Evolutionary conservation across 2,329 filamentous ascomycete genomes (phyloP), one percentile per base, ranked within the genome.

Genomic region (Corniculantispora saksenae): DNA sequence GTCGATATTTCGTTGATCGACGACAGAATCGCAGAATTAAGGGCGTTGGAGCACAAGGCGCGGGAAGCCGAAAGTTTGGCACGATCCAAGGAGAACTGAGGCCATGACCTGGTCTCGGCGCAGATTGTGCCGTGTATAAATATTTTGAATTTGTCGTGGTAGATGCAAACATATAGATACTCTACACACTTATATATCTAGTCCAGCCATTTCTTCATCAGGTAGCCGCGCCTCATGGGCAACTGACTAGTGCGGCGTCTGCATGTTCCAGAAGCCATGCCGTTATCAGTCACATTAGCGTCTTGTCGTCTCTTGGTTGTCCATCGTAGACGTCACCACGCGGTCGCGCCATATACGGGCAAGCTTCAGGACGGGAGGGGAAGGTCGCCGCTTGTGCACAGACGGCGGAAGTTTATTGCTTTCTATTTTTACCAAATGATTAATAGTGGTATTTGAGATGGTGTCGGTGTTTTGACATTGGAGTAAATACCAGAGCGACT

Each of bases 1-100:
- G 90, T 86, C 1, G 90, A 94, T 67, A 93, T 95, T 75, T 88
- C 91, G 0, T 76, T 95, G 6, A 82, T 94, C 43, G 91, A 95
- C 71, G 92, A 94, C 62, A 88, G 87, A 72, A 91, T 95, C 69
- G 84, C 73, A 1, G 75, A 77, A 53, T 61, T 82, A 23, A 68
- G 70, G 62, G 64, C 66, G 66, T 8, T 56, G 27, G 61, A 66
- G 29, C 64, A 62, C 23, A 38, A 59, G 54, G 35, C 63, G 21
- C 45, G 23, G 38, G 55, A 63, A 43, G 40, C 55, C n/a, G 63
- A 56, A 43, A 55, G 25, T 9, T 27, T 25, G 12, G 21, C 19
- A 19, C 3, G 29, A 3, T 32, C 32, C 15, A 43, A 64, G 54
- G 19, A 58, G 21, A 40, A 50, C 12, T 58, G 45, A 58, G 45